Conservation (phyloP, 2,329 filamentous ascomycete genomes). For the Emergomyces pasteurianus region DNA sequence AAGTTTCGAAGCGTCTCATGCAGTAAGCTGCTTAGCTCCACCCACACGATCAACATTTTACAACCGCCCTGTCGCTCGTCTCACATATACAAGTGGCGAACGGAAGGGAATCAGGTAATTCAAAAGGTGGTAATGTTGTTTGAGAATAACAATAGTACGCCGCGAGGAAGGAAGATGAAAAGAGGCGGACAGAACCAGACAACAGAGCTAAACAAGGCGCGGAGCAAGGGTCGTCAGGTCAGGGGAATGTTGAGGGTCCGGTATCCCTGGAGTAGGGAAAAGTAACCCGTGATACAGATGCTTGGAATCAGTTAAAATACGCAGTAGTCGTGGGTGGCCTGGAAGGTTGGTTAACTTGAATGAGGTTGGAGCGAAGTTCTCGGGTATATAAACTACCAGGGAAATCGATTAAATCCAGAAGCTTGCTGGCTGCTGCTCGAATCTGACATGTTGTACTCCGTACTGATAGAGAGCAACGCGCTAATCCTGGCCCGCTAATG, state of each 20-base stretch:
- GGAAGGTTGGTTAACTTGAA: neutral
- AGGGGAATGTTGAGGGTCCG: neutral
- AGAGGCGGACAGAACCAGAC: neutral
- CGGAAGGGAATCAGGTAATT: neutral
- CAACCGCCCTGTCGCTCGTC: too few relatives aligned
- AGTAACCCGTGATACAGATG: neutral
- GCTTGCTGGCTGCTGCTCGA: neutral
- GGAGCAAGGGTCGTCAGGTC: neutral
- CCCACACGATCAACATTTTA: too few relatives aligned
- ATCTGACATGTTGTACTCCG: neutral
- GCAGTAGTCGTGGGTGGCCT: neutral
- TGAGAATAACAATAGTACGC: neutral
- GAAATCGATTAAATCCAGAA: neutral
- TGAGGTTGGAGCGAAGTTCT: neutral
- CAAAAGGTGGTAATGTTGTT: neutral
- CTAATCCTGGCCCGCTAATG: neutral
- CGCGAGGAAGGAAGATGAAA: neutral
- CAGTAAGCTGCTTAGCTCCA: neutral
- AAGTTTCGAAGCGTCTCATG: neutral
- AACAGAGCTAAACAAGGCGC: neutral
- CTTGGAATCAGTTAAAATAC: neutral
- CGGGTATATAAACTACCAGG: neutral
- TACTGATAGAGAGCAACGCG: neutral
- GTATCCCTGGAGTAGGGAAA: neutral
- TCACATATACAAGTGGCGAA: too few relatives aligned